These are phyloP conservation scores for Rhynchospora tenuis DNA, from an alignment of 176 grass and related monocot species.

Conservation along the genomic window DNA sequence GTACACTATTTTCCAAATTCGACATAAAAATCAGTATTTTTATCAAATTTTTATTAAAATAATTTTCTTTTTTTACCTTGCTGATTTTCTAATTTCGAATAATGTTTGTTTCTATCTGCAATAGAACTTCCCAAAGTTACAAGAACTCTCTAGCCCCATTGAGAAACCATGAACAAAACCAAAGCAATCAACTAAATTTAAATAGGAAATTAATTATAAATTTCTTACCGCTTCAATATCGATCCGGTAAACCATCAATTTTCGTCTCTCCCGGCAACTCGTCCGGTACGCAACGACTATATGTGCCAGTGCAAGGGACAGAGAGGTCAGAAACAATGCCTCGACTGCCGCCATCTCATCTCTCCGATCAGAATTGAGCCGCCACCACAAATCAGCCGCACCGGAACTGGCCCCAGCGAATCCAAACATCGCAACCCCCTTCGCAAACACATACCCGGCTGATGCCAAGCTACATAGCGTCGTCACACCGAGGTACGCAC, in stretches of 20 bases:
- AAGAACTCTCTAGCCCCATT: not conserved
- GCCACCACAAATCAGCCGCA: not conserved
- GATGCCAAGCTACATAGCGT: constrained; percentile 38
- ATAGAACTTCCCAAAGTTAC: not conserved
- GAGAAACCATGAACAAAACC: not conserved
- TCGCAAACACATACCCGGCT: constrained; percentile 49
- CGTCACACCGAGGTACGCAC: constrained; percentile 49
- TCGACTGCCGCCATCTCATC: constrained; percentile 28
- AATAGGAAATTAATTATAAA: not conserved
- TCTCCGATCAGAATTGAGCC: not conserved
- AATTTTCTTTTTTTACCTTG: not conserved
- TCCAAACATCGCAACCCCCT: constrained; percentile 34
- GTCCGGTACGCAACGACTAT: constrained; percentile 74
- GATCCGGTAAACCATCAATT: constrained; percentile 83
- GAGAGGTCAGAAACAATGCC: constrained; percentile 54
- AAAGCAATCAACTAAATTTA: constrained; percentile 1
- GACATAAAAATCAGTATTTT: too few relatives aligned
- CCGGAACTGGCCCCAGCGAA: not conserved
- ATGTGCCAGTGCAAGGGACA: constrained; percentile 72
- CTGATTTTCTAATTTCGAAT: not conserved
- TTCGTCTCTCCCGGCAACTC: constrained; percentile 79
- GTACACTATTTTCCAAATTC: too few relatives aligned
- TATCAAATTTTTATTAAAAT: not conserved
- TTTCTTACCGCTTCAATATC: constrained; percentile 79
- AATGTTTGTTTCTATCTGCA: not conserved